phyloP scores from a whole-genome alignment of 345 rosid species.

The Turritis glabra region DNA sequence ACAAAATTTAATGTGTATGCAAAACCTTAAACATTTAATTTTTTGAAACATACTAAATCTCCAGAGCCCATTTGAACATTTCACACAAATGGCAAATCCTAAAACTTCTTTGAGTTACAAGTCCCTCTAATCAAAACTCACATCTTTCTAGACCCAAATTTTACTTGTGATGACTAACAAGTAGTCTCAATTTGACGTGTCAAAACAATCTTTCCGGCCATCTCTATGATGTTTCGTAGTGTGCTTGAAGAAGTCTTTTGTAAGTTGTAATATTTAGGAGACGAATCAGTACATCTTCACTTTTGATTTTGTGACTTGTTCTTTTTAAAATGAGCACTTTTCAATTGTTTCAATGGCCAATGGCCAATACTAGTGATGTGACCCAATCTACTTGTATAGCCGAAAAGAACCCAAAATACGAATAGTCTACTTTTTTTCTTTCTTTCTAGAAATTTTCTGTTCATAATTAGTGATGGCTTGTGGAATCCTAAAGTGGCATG shows the following conservation, averaged over 20 bases:
- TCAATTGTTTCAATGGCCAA: slow-evolving; percentile 20
- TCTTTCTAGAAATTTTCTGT: background rate
- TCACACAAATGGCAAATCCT: too few species aligned
- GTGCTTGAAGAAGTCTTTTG: background rate
- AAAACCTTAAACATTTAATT: too few species aligned
- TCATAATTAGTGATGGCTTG: background rate
- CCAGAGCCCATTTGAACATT: too few species aligned
- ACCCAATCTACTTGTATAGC: background rate
- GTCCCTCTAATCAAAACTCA: too few species aligned
- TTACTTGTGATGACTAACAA: too few species aligned
- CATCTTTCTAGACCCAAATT: too few species aligned
- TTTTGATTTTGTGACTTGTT: background rate
- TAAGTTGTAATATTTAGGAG: background rate
- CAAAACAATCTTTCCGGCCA: too few species aligned
- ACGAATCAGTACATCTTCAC: background rate
- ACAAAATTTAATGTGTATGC: too few species aligned
- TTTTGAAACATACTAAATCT: too few species aligned
- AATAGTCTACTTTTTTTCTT: slow-evolving; percentile 12
- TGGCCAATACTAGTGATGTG: slow-evolving; percentile 9
- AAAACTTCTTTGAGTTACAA: too few species aligned
- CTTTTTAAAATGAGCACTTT: background rate
- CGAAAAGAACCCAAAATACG: background rate
- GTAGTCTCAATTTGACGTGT: too few species aligned
- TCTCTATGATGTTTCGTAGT: background rate
- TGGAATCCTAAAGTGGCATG: slow-evolving; percentile 14